phyloP scores from a whole-genome alignment of 257 asterid genomes.

The Nicotiana knightiana region DNA sequence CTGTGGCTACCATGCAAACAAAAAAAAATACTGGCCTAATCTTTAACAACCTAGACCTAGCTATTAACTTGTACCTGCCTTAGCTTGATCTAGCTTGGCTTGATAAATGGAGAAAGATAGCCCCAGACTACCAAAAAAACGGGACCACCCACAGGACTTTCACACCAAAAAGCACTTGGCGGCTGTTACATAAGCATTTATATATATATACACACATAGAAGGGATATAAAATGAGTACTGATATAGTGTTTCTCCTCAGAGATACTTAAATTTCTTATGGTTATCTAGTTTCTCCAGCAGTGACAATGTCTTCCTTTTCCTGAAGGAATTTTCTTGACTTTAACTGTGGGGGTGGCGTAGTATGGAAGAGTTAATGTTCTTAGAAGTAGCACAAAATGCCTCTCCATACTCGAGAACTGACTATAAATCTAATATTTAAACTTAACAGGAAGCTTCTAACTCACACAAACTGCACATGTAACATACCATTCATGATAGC shows the following conservation, averaged over 20 bases:
- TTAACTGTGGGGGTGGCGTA: neutral
- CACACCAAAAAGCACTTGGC: neutral
- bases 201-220: neutral
- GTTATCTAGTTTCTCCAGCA: neutral
- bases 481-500: conserved; percentile 91
- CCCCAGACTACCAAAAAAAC: neutral
- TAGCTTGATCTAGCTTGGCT: neutral
- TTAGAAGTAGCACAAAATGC: neutral
- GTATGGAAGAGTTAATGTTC: neutral
- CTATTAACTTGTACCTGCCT: neutral
- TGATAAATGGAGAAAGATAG: neutral
- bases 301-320: neutral
- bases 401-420: neutral
- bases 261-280: neutral
- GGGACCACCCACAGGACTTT: neutral
- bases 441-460: neutral
- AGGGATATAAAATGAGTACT: neutral
- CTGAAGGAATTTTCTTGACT: neutral
- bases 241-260: neutral
- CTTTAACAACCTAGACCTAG: neutral
- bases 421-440: neutral
- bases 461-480: neutral
- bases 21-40: neutral
- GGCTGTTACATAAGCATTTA: neutral
- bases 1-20: neutral